Conservation (phyloP, 495 filamentous ascomycete species). For the Daldinia vernicosa region DNA sequence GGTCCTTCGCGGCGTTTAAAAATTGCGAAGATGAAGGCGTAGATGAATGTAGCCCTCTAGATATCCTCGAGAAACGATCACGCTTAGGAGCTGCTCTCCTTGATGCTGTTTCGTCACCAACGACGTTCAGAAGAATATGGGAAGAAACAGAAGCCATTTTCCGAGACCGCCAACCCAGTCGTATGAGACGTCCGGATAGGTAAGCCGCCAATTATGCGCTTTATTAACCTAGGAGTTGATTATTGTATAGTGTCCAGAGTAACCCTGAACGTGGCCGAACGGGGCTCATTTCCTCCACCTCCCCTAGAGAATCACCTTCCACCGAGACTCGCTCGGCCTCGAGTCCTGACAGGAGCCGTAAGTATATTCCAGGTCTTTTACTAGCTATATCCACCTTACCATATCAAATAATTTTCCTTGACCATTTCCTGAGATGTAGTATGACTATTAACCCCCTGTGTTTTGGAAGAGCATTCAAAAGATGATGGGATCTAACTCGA, state of each 20-base stretch:
- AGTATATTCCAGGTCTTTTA: background rate
- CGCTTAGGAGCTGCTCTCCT: conserved; percentile 18
- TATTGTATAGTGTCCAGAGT: conserved; percentile 14
- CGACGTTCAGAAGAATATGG: conserved; percentile 35
- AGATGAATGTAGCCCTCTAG: conserved; percentile 7
- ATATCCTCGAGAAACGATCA: conserved; percentile 21
- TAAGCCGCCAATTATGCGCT: background rate
- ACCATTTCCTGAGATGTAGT: background rate
- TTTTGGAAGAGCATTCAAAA: background rate
- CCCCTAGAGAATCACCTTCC: conserved; percentile 4
- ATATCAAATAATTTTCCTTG: background rate
- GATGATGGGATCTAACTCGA: background rate
- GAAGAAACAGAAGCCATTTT: conserved; percentile 14
- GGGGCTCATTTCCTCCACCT: background rate
- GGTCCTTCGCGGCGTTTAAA: background rate
- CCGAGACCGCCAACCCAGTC: background rate
- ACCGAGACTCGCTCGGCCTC: conserved; percentile 19
- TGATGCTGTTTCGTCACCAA: conserved; percentile 29
- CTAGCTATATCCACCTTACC: background rate
- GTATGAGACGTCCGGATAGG: conserved; percentile 11
- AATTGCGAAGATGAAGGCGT: conserved; percentile 6
- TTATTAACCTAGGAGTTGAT: background rate
- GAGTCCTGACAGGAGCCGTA: conserved; percentile 18
- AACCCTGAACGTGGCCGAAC: conserved; percentile 9
- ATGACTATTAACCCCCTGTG: background rate